A percentile compares a stretch with the other conserved stretches of the same genome.
Conservation (phyloP, 2,329 filamentous ascomycete genomes). For the Phyllosticta citriasiana region DNA sequence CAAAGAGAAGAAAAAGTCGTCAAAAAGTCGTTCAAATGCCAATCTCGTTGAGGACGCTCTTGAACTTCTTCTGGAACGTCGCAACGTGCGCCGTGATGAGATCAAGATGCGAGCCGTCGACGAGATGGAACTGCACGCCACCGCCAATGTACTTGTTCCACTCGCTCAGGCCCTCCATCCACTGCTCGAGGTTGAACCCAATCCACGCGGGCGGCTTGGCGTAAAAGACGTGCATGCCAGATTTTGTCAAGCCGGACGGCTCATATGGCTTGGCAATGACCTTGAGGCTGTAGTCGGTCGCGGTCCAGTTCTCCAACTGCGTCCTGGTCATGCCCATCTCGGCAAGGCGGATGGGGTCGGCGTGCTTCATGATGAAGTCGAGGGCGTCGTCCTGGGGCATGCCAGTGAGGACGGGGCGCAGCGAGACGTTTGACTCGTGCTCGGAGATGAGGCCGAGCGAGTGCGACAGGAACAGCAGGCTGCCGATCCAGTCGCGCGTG, state of each 20-base stretch:
- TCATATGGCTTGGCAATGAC: conserved; percentile 35
- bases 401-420: neutral
- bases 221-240: conserved; percentile 34
- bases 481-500: conserved; percentile 29
- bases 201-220: conserved; percentile 24
- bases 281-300: conserved; percentile 29
- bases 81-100: conserved; percentile 13
- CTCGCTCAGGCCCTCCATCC: conserved; percentile 17
- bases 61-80: conserved; percentile 12
- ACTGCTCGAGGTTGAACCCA: conserved; percentile 22
- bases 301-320: conserved; percentile 25
- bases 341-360: conserved; percentile 13
- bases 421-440: conserved; percentile 14
- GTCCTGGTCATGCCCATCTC: conserved; percentile 23
- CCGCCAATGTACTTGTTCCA: conserved; percentile 15
- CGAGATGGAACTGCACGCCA: conserved; percentile 12
- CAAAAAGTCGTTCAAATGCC: neutral
- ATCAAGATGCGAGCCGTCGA: conserved; percentile 17
- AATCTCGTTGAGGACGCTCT: conserved; percentile 10
- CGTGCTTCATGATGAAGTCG: conserved; percentile 2
- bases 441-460: conserved; percentile 34
- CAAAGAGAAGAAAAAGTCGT: neutral
- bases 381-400: neutral
- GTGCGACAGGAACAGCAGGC: conserved; percentile 31
- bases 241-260: conserved; percentile 26